Evolutionary conservation across 2,329 filamentous ascomycete genomes (phyloP).

Genomic region (Aspergillus niger): DNA sequence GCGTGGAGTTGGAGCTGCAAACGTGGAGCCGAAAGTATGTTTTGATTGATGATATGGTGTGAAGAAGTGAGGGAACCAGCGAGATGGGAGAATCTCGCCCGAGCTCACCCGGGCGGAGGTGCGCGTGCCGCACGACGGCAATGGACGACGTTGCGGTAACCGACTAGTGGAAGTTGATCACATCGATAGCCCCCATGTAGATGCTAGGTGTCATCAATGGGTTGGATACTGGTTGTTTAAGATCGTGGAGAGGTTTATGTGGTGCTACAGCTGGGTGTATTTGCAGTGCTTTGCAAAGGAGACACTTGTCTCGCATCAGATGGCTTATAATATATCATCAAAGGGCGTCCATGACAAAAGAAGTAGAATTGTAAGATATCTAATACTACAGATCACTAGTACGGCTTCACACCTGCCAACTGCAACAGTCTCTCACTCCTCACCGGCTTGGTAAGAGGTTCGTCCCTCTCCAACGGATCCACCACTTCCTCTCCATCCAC

Average conservation of each 20-base stretch:
- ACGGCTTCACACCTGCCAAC: constrained; percentile 3
- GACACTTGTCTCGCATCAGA: not conserved
- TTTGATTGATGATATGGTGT: not conserved
- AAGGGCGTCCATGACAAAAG: not conserved
- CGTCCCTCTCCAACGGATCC: constrained; percentile 8
- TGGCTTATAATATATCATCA: not conserved
- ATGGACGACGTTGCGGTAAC: too few relatives aligned
- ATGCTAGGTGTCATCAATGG: too few relatives aligned
- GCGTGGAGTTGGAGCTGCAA: not conserved
- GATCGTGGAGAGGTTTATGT: too few relatives aligned
- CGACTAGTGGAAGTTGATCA: too few relatives aligned
- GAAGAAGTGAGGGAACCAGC: not conserved
- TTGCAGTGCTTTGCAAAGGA: too few relatives aligned
- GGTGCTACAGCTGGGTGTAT: too few relatives aligned
- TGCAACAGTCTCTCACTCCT: constrained; percentile 2
- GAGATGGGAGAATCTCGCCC: constrained; percentile 1
- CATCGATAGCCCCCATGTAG: too few relatives aligned
- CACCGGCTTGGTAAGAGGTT: constrained; percentile 3
- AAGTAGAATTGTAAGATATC: not conserved
- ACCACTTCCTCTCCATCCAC: not conserved
- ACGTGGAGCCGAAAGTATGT: constrained; percentile 6
- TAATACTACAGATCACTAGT: not conserved
- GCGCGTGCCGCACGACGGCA: too few relatives aligned
- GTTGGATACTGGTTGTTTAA: too few relatives aligned
- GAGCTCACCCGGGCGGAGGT: constrained; percentile 1